Evolutionary conservation across 768 basidiomycete species (phyloP).

Genomic region (Leccinum boreale): DNA sequence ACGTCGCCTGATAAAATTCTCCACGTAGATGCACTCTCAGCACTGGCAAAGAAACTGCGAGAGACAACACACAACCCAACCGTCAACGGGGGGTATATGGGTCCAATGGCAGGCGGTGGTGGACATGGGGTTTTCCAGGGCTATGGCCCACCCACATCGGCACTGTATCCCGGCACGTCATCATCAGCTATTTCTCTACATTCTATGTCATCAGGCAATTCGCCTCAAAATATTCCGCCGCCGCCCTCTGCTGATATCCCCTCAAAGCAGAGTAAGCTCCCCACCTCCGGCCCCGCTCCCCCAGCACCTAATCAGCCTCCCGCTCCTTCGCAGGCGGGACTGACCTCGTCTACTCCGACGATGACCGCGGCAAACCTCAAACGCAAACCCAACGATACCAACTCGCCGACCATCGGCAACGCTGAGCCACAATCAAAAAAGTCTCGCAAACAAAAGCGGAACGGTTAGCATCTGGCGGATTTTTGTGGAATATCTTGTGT

Average conservation of each 20-base stretch:
- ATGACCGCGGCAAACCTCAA: slow-evolving; percentile 50
- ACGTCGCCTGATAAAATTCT: slow-evolving; percentile 17
- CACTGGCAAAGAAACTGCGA: slow-evolving; percentile 39
- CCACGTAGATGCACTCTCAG: slow-evolving; percentile 42
- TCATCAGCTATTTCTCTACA: slow-evolving; percentile 45
- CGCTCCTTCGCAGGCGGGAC: slow-evolving; percentile 39
- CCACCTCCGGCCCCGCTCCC: slow-evolving; percentile 41
- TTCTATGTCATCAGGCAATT: slow-evolving; percentile 38
- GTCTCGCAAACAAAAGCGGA: slow-evolving; percentile 54
- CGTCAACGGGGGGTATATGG: slow-evolving; percentile 20
- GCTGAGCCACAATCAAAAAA: slow-evolving; percentile 49
- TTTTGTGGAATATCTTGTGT: slow-evolving; percentile 34
- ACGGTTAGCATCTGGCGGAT: slow-evolving; percentile 38
- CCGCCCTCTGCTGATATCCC: slow-evolving; percentile 51
- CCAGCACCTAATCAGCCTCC: slow-evolving; percentile 38
- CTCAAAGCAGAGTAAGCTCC: slow-evolving; percentile 62
- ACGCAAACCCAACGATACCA: slow-evolving; percentile 46
- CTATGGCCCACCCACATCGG: slow-evolving; percentile 34
- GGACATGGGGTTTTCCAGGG: slow-evolving; percentile 24
- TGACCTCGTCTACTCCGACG: slow-evolving; percentile 46
- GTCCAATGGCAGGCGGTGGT: slow-evolving; percentile 12
- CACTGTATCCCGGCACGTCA: slow-evolving; percentile 45
- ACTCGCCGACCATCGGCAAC: slow-evolving; percentile 51
- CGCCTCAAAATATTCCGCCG: slow-evolving; percentile 47
- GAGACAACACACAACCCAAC: slow-evolving; percentile 18